Base-by-base conservation (phyloP, 208 protist genomes). In the Trypanosoma theileri region DNA sequence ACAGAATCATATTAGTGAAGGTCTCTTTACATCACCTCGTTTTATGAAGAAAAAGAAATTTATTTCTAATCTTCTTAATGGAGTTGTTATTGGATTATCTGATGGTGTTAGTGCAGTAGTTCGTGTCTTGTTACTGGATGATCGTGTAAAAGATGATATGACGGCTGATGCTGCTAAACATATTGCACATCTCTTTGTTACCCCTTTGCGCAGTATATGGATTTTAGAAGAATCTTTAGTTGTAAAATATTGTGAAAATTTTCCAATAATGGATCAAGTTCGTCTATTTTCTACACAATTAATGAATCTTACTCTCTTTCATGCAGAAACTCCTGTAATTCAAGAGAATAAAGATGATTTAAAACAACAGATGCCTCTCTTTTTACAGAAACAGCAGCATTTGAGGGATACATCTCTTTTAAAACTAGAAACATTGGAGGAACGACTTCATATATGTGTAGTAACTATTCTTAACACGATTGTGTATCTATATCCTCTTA, bases 351-450 rank as follows among this genome's bases (percentile, higher is more conserved):
- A 35, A 31, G 22, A 31, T 9, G 12, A 12, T 4, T 56, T 56
- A 48, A 24, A 14, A 56, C n/a, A 17, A 42, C 16, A 40, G 22
- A 14, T 42, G 10, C 28, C 60, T 58, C 10, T 3, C 17, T 75
- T 75, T 65, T 48, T 68, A 26, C 28, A 55, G 21, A 22, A 56
- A 42, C 46, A 26, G 50, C 16, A 63, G n/a, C 3, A 21, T 1
- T 51, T 58, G 3, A 16, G 16, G 52, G 58, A 61, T 54, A 61
- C 12, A 44, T 45, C 44, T n/a, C 68, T 65, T 3, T 63, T 93
- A 31, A 83, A 87, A 14, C 31, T 41, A 14, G 86, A 96, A 63
- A 96, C 91, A 4, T 4, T 96, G 1, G 80, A 90, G 71, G 81
- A 94, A 44, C 81, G 91, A 9, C 77, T 96, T 14, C 85, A 94